Evolutionary conservation across 169 alveolate genomes (phyloP).

Genomic region (Cystoisospora suis): DNA sequence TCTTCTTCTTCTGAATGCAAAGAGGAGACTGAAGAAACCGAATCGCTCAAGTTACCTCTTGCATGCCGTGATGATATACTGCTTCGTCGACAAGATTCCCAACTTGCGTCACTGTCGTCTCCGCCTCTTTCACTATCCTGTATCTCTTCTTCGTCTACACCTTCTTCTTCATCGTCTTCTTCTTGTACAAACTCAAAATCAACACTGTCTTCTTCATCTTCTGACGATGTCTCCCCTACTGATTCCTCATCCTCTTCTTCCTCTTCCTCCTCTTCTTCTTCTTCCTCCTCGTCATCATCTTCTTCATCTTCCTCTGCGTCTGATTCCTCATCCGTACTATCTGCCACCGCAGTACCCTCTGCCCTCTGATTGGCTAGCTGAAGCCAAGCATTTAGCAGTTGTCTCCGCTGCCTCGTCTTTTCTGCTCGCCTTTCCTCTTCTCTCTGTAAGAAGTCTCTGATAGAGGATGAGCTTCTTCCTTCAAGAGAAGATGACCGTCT

Average conservation of each 20-base stretch:
- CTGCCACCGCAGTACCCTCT: background rate
- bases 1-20: no score
- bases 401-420: background rate
- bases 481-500: no score
- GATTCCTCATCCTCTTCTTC: background rate
- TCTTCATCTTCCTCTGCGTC: background rate
- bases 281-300: background rate
- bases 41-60: no score
- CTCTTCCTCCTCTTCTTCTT: background rate
- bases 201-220: background rate
- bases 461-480: no score
- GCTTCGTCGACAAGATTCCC: no score
- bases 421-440: background rate
- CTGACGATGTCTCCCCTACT: background rate
- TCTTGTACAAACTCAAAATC: background rate
- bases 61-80: no score
- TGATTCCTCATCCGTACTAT: background rate
- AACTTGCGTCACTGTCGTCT: background rate
- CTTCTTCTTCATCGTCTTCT: background rate
- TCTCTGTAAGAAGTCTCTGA: no score
- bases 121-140: background rate
- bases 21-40: no score
- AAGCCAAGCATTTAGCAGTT: constrained; percentile 8
- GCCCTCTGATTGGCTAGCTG: background rate
- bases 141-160: background rate